Evolutionary conservation across 75 land plant genomes (phyloP), one percentile per base, ranked within the genome.

Genomic region (Sequoia sempervirens): DNA sequence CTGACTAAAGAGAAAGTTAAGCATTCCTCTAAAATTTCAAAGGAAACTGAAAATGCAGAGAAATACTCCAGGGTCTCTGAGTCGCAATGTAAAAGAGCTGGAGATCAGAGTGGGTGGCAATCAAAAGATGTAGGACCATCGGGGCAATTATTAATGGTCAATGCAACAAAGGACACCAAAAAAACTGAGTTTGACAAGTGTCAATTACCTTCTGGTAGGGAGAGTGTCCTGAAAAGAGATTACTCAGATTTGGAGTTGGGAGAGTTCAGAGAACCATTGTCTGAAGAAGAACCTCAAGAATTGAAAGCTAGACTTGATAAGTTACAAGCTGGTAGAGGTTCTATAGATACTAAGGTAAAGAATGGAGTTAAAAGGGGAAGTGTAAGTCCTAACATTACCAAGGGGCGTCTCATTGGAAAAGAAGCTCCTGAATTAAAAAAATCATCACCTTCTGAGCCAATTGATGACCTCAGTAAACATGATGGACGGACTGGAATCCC

Each of bases 211-310:
- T 87, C 84, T 84, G 92, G 81, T 9, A 85, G 72, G 83, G 80
- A 82, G 23, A 76, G 58, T 32, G 50, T 75, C 1, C 92, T 91
- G 2, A 87, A 79, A 68, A 86, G 94, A 88, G 92, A 89, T 80
- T 82, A 83, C 53, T 91, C 94, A 37, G 93, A 93, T 68, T 86
- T 93, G 83, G 94, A 93, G 87, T 81, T 93, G 75, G 94, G 94
- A 82, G 94, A 93, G 83, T 85, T 93, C 64, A 89, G 94, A 72
- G 94, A 93, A 73, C 90, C 94, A 2, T 20, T 84, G 28, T 80
- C 40, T 68, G 82, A 72, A n/a, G 88, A 90, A 74, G 90, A 89
- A 52, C 38, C 82, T 36, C 54, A 68, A 38, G 85, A 46, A 14
- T 9, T 13, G 36, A 89, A 87, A 74, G 85, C 68, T 73, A 82